phyloP scores from a whole-genome alignment of 2,329 filamentous ascomycete genomes.

The Colletotrichum sidae region DNA sequence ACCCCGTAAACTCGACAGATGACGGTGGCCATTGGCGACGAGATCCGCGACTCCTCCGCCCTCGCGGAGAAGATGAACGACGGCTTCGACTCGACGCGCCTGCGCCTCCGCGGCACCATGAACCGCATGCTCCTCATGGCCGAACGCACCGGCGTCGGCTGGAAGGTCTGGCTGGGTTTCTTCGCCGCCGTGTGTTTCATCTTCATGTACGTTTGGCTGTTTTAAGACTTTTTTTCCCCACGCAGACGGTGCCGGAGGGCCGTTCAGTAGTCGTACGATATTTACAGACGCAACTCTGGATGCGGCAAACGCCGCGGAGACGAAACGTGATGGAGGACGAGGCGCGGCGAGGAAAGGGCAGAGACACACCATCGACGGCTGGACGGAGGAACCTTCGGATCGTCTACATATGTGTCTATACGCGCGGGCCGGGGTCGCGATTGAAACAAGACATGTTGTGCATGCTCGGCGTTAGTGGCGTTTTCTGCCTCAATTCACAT shows the following conservation, averaged over 20 bases:
- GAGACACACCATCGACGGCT: not conserved
- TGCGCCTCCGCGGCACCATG: conserved; percentile 91
- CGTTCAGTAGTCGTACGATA: no score
- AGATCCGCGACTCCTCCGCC: conserved; percentile 90
- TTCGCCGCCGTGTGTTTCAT: conserved; percentile 84
- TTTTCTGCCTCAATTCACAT: not conserved
- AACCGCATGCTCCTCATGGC: conserved; percentile 97
- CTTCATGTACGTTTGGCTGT: conserved; percentile 95
- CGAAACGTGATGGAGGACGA: no score
- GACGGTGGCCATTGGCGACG: conserved; percentile 92
- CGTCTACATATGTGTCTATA: not conserved
- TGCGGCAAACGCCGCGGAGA: no score
- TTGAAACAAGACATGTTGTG: not conserved
- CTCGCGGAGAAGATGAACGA: conserved; percentile 97
- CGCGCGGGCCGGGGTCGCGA: not conserved
- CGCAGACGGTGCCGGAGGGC: no score
- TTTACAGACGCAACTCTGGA: no score
- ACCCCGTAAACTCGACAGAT: conserved; percentile 66
- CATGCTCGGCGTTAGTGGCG: conserved; percentile 27
- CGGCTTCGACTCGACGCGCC: conserved; percentile 85
- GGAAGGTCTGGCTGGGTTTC: conserved; percentile 93
- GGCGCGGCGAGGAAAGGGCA: no score
- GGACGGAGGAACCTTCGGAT: not conserved
- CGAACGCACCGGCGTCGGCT: conserved; percentile 91
- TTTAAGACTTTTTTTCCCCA: conserved; percentile 57